Conservation (phyloP, 2,329 filamentous ascomycete species). For the Talaromyces sp. region DNA sequence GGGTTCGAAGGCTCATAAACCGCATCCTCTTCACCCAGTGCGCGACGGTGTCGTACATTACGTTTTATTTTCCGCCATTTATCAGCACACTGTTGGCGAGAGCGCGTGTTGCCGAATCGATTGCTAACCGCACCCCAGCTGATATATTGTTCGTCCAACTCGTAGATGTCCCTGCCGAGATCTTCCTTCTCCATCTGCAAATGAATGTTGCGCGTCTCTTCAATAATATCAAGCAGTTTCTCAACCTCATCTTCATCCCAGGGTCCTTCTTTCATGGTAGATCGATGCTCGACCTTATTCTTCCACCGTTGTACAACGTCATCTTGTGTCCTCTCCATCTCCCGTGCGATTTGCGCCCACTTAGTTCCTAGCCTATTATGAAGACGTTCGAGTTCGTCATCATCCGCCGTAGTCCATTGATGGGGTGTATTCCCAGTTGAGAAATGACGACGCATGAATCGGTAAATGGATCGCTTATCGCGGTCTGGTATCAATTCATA, state of each 20-base stretch:
- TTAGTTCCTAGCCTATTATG: constrained; percentile 30
- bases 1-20: constrained; percentile 11
- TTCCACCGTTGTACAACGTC: constrained; percentile 42
- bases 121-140: constrained; percentile 31
- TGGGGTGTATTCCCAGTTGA: constrained; percentile 33
- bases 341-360: constrained; percentile 34
- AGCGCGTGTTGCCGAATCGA: constrained; percentile 26
- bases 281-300: constrained; percentile 36
- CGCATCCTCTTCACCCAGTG: constrained; percentile 22
- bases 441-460: constrained; percentile 42
- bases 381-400: constrained; percentile 35
- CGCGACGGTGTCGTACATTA: constrained; percentile 20
- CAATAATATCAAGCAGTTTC: constrained; percentile 26
- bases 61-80: constrained; percentile 34
- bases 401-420: constrained; percentile 38
- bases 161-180: constrained; percentile 33
- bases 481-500: constrained; percentile 33
- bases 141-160: constrained; percentile 30
- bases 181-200: constrained; percentile 16
- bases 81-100: constrained; percentile 37
- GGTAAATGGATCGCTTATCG: constrained; percentile 34
- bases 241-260: constrained; percentile 34
- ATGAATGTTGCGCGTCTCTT: constrained; percentile 21
- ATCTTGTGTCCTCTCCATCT: constrained; percentile 36
- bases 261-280: constrained; percentile 30